Conservation (phyloP, 2,329 filamentous ascomycete species). For the Hymenoscyphus albidus region DNA sequence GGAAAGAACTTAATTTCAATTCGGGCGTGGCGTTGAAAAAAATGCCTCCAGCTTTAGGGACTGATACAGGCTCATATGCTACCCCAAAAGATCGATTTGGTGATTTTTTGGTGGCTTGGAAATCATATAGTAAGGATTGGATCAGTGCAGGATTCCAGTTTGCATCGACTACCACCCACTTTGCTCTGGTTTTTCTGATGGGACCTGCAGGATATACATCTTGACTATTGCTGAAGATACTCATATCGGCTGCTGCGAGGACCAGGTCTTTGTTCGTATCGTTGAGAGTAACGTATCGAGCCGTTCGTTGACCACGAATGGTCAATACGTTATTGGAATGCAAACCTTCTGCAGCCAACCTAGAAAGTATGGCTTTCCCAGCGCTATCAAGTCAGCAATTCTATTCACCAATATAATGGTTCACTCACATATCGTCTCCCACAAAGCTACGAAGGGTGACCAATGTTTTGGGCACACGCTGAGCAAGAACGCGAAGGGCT, state of each 20-base stretch:
- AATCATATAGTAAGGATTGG: constrained; percentile 62
- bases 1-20: constrained; percentile 46
- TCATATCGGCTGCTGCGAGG: constrained; percentile 95
- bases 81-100: constrained; percentile 44
- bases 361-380: constrained; percentile 67
- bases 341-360: constrained; percentile 62
- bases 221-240: constrained; percentile 29
- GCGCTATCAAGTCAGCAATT: constrained; percentile 45
- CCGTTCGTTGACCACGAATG: constrained; percentile 48
- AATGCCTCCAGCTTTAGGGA: constrained; percentile 73
- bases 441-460: constrained; percentile 78
- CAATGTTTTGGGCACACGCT: too few species aligned
- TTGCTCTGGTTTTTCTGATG: constrained; percentile 26
- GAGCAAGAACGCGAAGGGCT: constrained; percentile 46
- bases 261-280: constrained; percentile 76
- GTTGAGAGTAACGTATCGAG: constrained; percentile 90
- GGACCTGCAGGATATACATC: too few species aligned
- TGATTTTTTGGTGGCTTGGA: constrained; percentile 38
- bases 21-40: constrained; percentile 21
- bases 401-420: background rate
- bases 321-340: constrained; percentile 39
- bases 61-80: constrained; percentile 87
- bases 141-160: constrained; percentile 75
- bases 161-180: constrained; percentile 79
- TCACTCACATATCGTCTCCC: constrained; percentile 65